phyloP scores from a whole-genome alignment of 805 yeast species.

The Scheffersomyces stipitis region DNA sequence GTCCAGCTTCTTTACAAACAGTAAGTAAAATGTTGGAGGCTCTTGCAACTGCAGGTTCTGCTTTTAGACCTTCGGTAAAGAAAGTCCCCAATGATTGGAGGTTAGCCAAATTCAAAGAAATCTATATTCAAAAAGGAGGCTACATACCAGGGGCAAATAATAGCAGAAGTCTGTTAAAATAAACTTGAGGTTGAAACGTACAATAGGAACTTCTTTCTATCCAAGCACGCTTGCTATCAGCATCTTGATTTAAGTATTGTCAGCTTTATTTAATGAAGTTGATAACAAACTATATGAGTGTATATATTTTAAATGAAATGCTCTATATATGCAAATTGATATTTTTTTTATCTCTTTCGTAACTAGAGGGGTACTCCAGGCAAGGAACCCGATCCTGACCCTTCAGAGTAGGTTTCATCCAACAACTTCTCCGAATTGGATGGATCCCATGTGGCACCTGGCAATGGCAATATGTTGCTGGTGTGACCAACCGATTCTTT shows the following conservation, averaged over 20 bases:
- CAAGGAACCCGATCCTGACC: slow-evolving; percentile 11
- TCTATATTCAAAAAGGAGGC: slow-evolving; percentile 24
- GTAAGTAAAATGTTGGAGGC: slow-evolving; percentile 25
- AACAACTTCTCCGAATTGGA: slow-evolving; percentile 25
- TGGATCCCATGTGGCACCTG: slow-evolving; percentile 49
- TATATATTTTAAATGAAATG: background rate
- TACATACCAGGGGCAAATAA: slow-evolving; percentile 14
- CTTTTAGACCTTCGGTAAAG: slow-evolving; percentile 36
- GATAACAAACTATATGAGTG: no score
- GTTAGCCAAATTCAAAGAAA: slow-evolving; percentile 34
- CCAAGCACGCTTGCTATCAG: background rate
- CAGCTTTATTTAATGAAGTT: no score
- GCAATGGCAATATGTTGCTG: slow-evolving; percentile 23
- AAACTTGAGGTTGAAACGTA: background rate
- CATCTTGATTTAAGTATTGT: background rate
- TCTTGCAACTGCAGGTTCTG: slow-evolving; percentile 37
- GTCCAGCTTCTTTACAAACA: no score
- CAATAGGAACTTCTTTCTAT: background rate
- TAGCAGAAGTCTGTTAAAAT: slow-evolving; percentile 1
- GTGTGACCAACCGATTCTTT: slow-evolving; percentile 17
- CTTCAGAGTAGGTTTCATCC: slow-evolving; percentile 27
- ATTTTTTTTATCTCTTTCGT: background rate
- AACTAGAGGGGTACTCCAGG: no score
- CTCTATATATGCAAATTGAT: background rate
- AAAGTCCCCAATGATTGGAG: slow-evolving; percentile 36